Conservation (phyloP, 345 rosid genomes). For the Chamaenerion angustifolium region DNA sequence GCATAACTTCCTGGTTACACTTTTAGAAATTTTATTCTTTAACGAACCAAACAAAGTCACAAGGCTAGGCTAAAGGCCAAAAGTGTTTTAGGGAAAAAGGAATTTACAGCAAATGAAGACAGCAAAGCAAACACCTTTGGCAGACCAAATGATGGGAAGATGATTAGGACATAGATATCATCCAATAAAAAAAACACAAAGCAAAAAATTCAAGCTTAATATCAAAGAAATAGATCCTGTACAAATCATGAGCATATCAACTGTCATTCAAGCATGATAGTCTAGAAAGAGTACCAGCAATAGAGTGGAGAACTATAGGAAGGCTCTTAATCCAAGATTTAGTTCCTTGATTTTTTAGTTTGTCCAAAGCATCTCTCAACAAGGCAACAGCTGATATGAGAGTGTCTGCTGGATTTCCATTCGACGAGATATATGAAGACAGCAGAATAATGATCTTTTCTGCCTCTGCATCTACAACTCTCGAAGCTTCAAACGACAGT, state of each 20-base stretch:
- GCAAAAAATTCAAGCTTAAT: too few relatives aligned
- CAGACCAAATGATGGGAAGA: too few relatives aligned
- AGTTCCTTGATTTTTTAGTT: conserved; percentile 27
- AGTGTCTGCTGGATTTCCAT: conserved; percentile 50
- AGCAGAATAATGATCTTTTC: conserved; percentile 40
- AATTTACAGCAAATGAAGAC: too few relatives aligned
- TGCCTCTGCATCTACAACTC: conserved; percentile 21
- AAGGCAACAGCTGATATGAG: conserved; percentile 37
- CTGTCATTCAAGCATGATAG: neutral
- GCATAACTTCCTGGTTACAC: too few relatives aligned
- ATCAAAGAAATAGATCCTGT: neutral
- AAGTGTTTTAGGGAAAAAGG: too few relatives aligned
- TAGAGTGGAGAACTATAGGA: conserved; percentile 36
- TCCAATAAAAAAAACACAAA: too few relatives aligned
- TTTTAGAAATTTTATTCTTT: too few relatives aligned
- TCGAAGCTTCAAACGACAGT: conserved; percentile 31
- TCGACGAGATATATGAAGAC: conserved; percentile 37
- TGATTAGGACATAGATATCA: too few relatives aligned
- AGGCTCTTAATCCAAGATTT: conserved; percentile 29
- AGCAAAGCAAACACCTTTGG: too few relatives aligned
- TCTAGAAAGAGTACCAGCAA: conserved; percentile 40
- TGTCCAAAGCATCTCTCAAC: conserved; percentile 38
- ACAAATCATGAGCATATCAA: neutral
- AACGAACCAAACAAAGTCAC: too few relatives aligned
- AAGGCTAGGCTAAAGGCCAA: too few relatives aligned